Percentiles rank a stretch among this genome's conserved stretches.
Evolutionary conservation across 2,329 filamentous ascomycete species (phyloP).

Genomic region (Aspergillus vadensis): DNA sequence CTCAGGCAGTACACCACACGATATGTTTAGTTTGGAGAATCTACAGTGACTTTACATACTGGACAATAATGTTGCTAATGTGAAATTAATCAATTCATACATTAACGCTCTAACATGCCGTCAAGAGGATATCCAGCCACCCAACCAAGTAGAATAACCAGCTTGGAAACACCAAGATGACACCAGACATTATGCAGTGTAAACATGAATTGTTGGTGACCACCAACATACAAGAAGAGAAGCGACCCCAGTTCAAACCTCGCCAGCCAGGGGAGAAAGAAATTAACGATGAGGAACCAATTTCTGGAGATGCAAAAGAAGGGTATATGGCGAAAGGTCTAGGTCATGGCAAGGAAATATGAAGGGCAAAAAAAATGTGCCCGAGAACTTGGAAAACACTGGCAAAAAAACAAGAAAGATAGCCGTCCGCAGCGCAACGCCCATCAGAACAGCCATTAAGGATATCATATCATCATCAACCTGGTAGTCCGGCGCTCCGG

Average conservation of each 20-base stretch:
- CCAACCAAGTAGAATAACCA: background rate
- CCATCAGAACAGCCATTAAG: background rate
- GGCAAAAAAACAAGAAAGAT: background rate
- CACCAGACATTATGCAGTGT: background rate
- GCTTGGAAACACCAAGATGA: background rate
- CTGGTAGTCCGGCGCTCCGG: conserved; percentile 53
- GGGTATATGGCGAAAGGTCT: conserved; percentile 3
- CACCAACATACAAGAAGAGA: conserved; percentile 1
- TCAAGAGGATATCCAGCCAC: background rate
- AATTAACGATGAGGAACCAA: background rate
- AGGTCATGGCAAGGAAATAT: background rate
- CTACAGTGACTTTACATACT: background rate
- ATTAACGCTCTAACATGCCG: background rate
- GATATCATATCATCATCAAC: conserved; percentile 51
- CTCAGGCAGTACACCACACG: background rate
- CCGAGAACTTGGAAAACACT: background rate
- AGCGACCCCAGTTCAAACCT: background rate
- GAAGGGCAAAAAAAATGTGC: background rate
- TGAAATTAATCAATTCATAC: background rate
- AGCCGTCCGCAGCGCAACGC: background rate
- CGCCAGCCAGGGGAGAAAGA: background rate
- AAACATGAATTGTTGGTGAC: background rate
- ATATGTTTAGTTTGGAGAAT: background rate
- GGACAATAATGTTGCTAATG: background rate
- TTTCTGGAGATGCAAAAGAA: background rate